Percentiles rank a stretch among this genome's conserved stretches.
phyloP scores from a whole-genome alignment of 805 yeast genomes.

The Candida verbasci region DNA sequence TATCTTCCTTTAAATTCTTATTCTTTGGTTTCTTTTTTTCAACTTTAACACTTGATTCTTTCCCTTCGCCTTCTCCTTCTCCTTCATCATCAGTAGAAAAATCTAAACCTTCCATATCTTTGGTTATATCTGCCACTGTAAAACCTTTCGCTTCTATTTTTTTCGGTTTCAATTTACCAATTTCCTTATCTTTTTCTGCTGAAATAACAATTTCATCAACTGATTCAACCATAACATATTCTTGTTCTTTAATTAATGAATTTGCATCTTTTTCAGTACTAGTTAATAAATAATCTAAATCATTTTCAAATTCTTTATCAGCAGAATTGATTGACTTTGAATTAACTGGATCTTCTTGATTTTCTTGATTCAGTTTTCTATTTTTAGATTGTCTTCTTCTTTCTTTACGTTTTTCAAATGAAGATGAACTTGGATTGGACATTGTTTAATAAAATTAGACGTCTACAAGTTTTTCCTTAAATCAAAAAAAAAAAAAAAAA shows the following conservation, averaged over 20 bases:
- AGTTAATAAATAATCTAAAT: slow-evolving; percentile 25
- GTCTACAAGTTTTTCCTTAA: no score
- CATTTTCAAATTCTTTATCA: slow-evolving; percentile 21
- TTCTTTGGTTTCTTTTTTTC: neutral
- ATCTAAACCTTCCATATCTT: slow-evolving; percentile 21
- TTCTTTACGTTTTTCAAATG: neutral
- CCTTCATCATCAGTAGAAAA: slow-evolving; percentile 25
- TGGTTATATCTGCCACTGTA: slow-evolving; percentile 19
- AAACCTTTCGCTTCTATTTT: slow-evolving; percentile 10
- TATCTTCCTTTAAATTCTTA: neutral
- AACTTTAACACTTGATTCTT: neutral
- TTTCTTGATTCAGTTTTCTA: slow-evolving; percentile 1
- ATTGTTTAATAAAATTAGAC: no score
- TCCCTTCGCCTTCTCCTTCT: neutral
- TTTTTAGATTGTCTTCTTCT: slow-evolving; percentile 1
- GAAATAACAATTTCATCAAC: neutral
- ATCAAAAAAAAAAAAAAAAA: neutral
- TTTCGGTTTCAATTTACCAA: neutral
- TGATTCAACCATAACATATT: neutral
- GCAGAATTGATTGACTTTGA: no score
- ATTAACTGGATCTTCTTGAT: no score
- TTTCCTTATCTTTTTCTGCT: neutral
- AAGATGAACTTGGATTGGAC: neutral
- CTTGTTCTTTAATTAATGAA: neutral
- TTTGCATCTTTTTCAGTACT: slow-evolving; percentile 1